Conservation (phyloP, 1,139 yeast species). For the Saccharomycopsis phalli region DNA sequence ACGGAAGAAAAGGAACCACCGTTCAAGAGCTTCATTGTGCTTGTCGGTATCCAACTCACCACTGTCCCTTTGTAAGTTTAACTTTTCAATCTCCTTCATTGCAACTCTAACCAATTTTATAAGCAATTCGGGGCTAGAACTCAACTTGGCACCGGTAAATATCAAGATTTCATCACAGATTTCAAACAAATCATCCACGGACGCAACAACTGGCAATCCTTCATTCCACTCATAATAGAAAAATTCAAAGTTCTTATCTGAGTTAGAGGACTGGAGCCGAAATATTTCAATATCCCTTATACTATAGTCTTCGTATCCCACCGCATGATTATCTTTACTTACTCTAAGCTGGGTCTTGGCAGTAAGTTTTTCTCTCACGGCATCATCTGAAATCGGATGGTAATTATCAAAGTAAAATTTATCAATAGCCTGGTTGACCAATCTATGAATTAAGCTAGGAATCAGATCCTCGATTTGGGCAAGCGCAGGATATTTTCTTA, state of each 20-base stretch:
- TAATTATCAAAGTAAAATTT: constrained; percentile 37
- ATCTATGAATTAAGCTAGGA: constrained; percentile 38
- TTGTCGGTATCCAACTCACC: constrained; percentile 5
- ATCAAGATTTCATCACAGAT: constrained; percentile 42
- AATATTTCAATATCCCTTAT: constrained; percentile 21
- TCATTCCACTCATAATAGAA: constrained; percentile 47
- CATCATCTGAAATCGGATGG: constrained; percentile 23
- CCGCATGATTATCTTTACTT: constrained; percentile 30
- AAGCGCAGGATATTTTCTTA: constrained; percentile 56
- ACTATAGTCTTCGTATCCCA: constrained; percentile 28
- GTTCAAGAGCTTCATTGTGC: constrained; percentile 24
- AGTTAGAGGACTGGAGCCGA: constrained; percentile 21
- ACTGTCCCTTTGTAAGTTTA: background rate
- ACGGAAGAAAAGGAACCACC: constrained; percentile 59
- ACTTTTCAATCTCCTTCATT: constrained; percentile 19
- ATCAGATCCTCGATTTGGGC: constrained; percentile 48
- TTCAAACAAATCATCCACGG: constrained; percentile 38
- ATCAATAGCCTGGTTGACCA: constrained; percentile 42
- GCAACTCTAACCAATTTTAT: constrained; percentile 58
- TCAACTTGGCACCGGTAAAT: constrained; percentile 51
- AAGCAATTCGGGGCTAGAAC: constrained; percentile 40
- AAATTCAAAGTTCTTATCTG: constrained; percentile 33
- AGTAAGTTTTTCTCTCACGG: constrained; percentile 25
- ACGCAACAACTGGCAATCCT: constrained; percentile 32
- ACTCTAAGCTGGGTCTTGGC: constrained; percentile 25